Evolutionary conservation across 2,329 filamentous ascomycete genomes (phyloP), one percentile per base, ranked within the genome.

Genomic region (Arthrinium puccinioides): DNA sequence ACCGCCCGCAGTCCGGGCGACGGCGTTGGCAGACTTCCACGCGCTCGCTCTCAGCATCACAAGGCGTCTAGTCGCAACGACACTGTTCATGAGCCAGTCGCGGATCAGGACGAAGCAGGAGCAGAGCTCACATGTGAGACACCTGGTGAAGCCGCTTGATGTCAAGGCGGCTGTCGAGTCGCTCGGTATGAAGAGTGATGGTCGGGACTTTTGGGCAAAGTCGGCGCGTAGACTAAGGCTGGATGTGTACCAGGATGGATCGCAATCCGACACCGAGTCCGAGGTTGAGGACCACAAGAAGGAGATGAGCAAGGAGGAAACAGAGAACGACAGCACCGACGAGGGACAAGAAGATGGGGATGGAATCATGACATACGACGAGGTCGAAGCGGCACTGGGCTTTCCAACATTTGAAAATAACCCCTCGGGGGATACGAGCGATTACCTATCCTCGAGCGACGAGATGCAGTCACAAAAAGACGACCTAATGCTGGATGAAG

Each of bases 1-100:
- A 39, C 66, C 66, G 4, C 88, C 88, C 0, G 77, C 82, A 0
- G 75, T 95, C 16, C 79, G 83, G 47, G 74, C 79, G 6, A 88
- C 85, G 2, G 79, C 84, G 0, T 70, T 94, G n/a, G 70, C 76
- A 5, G 86, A 92, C 48, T 82, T 95, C 30, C 72, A 88, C 50
- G 74, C 74, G 8, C 59, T 95, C 2, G 67, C 74, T 0, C 56
- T 84, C 2, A 83, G 74, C 37, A 47, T 92, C 11, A 89, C 84
- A 0, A 76, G 75, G 41, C 72, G 84, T 10, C 61, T 95, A 2
- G 66, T 92, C 2, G 76, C 84, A 32, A 76, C 83, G 1, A 67
- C 77, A 0, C 62, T 92, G 0, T 84, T 82, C 49, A 74, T 87
- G 40, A 76, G 82, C n/a, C 72, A 76, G 54, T 82, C 83, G 3